Evolutionary conservation across 108 stramenopile genomes (phyloP), one percentile per base, ranked within the genome.

Genomic region (Pseudonitzschia delicatissima): DNA sequence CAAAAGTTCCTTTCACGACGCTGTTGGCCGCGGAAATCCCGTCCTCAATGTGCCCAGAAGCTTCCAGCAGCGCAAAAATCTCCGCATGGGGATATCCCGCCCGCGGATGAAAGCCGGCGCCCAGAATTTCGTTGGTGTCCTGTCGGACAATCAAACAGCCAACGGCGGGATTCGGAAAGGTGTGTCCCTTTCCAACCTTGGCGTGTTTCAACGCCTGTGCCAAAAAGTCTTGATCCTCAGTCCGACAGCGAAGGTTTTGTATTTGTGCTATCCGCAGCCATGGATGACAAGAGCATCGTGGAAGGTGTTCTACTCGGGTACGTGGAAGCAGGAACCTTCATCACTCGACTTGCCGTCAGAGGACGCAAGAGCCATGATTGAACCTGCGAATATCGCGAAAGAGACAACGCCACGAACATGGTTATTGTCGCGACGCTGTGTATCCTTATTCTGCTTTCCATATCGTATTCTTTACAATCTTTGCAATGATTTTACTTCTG

Each of bases 81-180:
- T 96, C 94, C 31, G 92, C 94, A 73, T 96, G 94, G 3, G 92
- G 90, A 77, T 74, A 79, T 37, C 94, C 94, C 20, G 94, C 91
- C 35, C 64, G 68, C 27, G 91, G 91, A 69, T 96, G 94, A 70
- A 89, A 93, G 25, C 94, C 94, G 11, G 83, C 48, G 48, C 94
- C 94, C 34, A 96, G 52, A 9, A 96, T 64, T 45, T 72, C 53
- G 26, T 70, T 64, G 20, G 65, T 77, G 26, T 72, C 62, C 18
- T 74, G 66, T 26, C 73, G 76, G 1, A 93, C 90, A 29, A 96
- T 36, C 18, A 96, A 80, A 75, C 94, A 96, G 5, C 94, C 94
- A 2, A 96, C 94, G 12, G 90, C 87, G 17, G 94, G 94, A 72
- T 96, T 96, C 27, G 94, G 94, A 69, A 68, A 91, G 29, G 94